These are phyloP conservation scores for Lactifluus hygrophoroides DNA, from an alignment of 768 basidiomycete species.

Conservation along the genomic window DNA sequence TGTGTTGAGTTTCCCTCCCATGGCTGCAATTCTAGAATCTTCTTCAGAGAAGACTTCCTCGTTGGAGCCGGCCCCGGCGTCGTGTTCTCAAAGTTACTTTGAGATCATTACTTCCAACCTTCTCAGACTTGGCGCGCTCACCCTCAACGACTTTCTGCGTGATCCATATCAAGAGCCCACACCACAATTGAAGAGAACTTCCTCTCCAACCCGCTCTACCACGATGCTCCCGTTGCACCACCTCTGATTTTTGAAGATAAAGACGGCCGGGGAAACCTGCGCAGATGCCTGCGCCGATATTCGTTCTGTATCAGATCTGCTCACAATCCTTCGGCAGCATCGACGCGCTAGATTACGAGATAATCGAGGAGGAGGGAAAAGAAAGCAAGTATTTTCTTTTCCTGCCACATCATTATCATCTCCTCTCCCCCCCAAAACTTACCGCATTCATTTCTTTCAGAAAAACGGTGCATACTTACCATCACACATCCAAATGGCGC, in stretches of 20 bases:
- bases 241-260: background rate
- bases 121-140: constrained; percentile 17
- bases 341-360: constrained; percentile 20
- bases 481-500: constrained; percentile 47
- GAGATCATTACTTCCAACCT: constrained; percentile 12
- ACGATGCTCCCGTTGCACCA: constrained; percentile 1
- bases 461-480: constrained; percentile 52
- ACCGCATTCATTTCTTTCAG: constrained; percentile 26
- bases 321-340: constrained; percentile 23
- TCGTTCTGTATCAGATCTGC: constrained; percentile 22
- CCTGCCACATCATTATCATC: background rate
- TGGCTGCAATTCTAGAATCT: too few species aligned
- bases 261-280: background rate
- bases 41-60: too few species aligned
- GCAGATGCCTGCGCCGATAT: constrained; percentile 7
- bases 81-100: constrained; percentile 13
- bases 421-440: background rate
- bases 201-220: constrained; percentile 12
- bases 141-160: constrained; percentile 11
- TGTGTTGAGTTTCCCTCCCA: too few species aligned
- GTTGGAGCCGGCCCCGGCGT: too few species aligned
- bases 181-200: background rate
- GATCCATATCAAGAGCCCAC: constrained; percentile 14
- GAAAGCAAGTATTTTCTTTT: constrained; percentile 3
- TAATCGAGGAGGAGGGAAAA: constrained; percentile 18